These are phyloP conservation scores for Colletotrichum tropicale DNA, from an alignment of 2,329 filamentous ascomycete genomes.

Conservation along the genomic window DNA sequence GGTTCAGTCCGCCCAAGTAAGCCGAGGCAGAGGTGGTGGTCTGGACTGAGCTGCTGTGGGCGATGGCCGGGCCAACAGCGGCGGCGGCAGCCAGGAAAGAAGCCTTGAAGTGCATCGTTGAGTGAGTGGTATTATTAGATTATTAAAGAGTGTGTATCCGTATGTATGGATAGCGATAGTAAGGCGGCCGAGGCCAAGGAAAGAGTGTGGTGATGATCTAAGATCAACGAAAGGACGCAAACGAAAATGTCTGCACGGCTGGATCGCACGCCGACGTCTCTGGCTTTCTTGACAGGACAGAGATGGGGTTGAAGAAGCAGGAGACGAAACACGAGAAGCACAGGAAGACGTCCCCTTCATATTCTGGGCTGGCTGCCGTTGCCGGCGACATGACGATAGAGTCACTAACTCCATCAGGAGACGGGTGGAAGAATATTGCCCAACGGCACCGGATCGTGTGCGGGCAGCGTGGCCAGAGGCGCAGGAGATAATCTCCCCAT, in stretches of 20 bases:
- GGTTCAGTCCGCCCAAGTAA: slow-evolving; percentile 35
- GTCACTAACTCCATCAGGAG: slow-evolving; percentile 4
- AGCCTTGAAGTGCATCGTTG: slow-evolving; percentile 27
- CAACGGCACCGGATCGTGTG: background rate
- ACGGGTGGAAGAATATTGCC: background rate
- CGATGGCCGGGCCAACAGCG: slow-evolving; percentile 20
- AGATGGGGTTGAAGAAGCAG: background rate
- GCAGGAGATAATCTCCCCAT: slow-evolving; percentile 5
- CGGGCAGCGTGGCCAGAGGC: background rate
- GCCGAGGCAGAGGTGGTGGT: background rate
- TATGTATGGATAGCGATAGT: slow-evolving; percentile 27
- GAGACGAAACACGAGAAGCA: background rate
- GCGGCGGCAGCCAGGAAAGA: slow-evolving; percentile 28
- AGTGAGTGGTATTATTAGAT: background rate
- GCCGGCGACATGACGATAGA: background rate
- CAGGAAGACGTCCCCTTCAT: background rate
- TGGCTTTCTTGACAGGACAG: slow-evolving; percentile 17
- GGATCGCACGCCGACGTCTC: slow-evolving; percentile 14
- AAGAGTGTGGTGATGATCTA: slow-evolving; percentile 32
- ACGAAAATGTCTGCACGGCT: slow-evolving; percentile 24
- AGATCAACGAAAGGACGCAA: slow-evolving; percentile 39
- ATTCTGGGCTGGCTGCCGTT: background rate
- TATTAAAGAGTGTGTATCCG: slow-evolving; percentile 10
- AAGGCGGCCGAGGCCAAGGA: slow-evolving; percentile 36
- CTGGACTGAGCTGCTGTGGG: background rate